Conservation (phyloP, 2,329 filamentous ascomycete species). For the Penicillium sp. region DNA sequence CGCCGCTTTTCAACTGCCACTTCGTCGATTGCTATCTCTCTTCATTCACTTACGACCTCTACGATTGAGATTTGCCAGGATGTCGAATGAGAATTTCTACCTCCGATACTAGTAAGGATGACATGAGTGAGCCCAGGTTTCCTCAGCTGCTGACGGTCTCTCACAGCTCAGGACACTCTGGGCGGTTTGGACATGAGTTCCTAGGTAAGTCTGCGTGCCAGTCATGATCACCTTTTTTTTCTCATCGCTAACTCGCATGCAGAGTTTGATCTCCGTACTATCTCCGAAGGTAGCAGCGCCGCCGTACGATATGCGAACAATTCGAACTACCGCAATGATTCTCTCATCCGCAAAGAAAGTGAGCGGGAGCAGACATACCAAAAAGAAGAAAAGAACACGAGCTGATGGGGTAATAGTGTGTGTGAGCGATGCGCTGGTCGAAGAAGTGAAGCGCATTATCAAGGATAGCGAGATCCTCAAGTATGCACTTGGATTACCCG, state of each 20-base stretch:
- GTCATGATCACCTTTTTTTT: neutral
- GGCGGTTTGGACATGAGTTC: constrained; percentile 97
- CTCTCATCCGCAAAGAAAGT: constrained; percentile 99
- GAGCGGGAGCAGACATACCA: constrained; percentile 38
- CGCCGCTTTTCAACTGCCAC: constrained; percentile 21
- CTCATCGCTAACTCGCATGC: constrained; percentile 17
- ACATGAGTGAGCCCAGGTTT: constrained; percentile 30
- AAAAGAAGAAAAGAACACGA: neutral
- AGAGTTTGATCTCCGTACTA: constrained; percentile 96
- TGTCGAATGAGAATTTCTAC: constrained; percentile 83
- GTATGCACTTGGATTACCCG: constrained; percentile 49
- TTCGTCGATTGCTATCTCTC: constrained; percentile 3
- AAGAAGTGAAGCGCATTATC: constrained; percentile 96
- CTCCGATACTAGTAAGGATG: constrained; percentile 87
- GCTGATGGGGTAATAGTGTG: constrained; percentile 65
- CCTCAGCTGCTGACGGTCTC: constrained; percentile 40
- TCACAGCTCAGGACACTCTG: constrained; percentile 88
- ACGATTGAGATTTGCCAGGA: constrained; percentile 35
- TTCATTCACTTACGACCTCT: neutral
- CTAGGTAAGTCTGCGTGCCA: constrained; percentile 61
- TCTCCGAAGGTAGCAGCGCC: constrained; percentile 89
- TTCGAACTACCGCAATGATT: constrained; percentile 98
- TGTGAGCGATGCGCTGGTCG: constrained; percentile 82
- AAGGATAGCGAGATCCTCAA: constrained; percentile 97
- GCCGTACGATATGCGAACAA: constrained; percentile 98